A percentile compares a stretch with the other conserved stretches of the same genome.
Evolutionary conservation across 768 basidiomycete genomes (phyloP).

Genomic region (Suillus clintonianus): DNA sequence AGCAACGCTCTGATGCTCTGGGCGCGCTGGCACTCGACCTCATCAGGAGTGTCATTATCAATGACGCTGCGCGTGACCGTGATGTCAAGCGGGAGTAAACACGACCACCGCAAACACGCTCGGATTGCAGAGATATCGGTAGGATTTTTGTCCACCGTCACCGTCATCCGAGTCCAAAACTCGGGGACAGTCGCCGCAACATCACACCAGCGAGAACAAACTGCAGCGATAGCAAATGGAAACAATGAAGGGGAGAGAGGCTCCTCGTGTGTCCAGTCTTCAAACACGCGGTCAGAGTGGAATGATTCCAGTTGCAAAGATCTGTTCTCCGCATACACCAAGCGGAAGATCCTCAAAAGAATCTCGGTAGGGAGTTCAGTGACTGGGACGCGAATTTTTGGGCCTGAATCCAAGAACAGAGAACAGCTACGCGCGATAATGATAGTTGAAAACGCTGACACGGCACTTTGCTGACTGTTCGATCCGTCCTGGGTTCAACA

Average conservation of each 20-base stretch:
- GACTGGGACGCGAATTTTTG: neutral
- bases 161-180: slow-evolving; percentile 20
- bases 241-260: slow-evolving; percentile 1
- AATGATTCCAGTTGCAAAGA: neutral
- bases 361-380: neutral
- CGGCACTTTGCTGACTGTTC: neutral
- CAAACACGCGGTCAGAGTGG: neutral
- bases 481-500: neutral
- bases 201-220: slow-evolving; percentile 17
- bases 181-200: slow-evolving; percentile 11
- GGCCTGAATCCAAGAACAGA: neutral
- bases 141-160: slow-evolving; percentile 13
- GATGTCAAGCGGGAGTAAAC: neutral
- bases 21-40: neutral
- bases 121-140: neutral
- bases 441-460: neutral
- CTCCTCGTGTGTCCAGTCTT: slow-evolving; percentile 4
- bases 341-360: neutral
- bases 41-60: neutral
- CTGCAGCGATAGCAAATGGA: slow-evolving; percentile 14
- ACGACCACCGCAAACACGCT: slow-evolving; percentile 5
- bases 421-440: neutral
- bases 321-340: neutral
- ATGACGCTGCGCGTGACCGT: neutral
- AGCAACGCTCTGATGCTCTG: neutral